A percentile compares a stretch with the other conserved stretches of the same genome.
phyloP scores from a whole-genome alignment of 176 grass and related monocot genomes.

The Pontederia paniculata region DNA sequence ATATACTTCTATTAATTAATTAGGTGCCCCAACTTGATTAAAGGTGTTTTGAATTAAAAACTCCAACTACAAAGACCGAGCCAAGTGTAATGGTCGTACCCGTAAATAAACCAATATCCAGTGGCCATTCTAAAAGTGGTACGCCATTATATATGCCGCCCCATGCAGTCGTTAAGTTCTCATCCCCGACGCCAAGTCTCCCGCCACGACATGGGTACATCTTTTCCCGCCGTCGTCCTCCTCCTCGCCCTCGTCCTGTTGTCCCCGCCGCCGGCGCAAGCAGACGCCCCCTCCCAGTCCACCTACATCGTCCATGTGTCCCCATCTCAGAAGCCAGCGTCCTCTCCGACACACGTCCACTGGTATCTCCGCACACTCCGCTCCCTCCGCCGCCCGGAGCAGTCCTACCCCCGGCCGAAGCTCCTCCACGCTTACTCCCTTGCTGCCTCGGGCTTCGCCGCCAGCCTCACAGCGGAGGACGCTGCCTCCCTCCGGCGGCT shows the following conservation, averaged over 20 bases:
- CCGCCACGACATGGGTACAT: slow-evolving; percentile 1
- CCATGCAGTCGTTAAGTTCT: too few species aligned
- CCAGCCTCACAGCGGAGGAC: slow-evolving; percentile 34
- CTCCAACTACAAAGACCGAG: too few species aligned
- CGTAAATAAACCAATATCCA: too few species aligned
- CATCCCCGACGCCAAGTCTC: neutral
- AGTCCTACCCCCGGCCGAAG: neutral
- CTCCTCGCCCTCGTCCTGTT: slow-evolving; percentile 1
- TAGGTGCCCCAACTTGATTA: too few species aligned
- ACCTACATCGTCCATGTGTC: slow-evolving; percentile 23
- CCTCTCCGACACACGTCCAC: slow-evolving; percentile 10
- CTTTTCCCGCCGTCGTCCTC: slow-evolving; percentile 1
- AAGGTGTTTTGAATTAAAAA: too few species aligned
- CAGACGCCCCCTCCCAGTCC: neutral
- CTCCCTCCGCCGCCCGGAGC: neutral
- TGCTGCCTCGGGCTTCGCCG: slow-evolving; percentile 43
- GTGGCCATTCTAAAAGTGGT: too few species aligned
- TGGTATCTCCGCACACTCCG: slow-evolving; percentile 11
- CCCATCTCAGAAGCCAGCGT: slow-evolving; percentile 1
- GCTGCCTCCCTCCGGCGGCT: slow-evolving; percentile 27
- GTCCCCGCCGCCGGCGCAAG: neutral
- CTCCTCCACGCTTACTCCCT: slow-evolving; percentile 17
- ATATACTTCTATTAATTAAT: too few species aligned
- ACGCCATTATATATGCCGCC: too few species aligned
- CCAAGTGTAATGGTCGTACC: too few species aligned